These are phyloP conservation scores for Mucor sp. DNA, from an alignment of 371 early-diverging fungal species.

Conservation along the genomic window DNA sequence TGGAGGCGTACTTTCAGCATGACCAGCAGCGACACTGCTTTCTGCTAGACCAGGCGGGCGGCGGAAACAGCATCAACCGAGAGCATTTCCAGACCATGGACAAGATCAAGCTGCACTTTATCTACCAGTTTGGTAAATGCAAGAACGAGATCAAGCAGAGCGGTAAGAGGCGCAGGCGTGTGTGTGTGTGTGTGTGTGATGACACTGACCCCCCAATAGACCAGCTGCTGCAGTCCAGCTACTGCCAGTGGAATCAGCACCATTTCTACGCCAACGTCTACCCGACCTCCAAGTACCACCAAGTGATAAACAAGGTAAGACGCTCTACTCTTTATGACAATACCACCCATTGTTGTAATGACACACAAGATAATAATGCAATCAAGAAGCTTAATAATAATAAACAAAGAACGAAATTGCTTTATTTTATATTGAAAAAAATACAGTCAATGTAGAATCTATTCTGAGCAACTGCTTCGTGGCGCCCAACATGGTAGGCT, in stretches of 20 bases:
- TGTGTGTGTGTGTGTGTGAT: too few relatives aligned
- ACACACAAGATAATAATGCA: not conserved
- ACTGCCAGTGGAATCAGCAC: slow-evolving; percentile 25
- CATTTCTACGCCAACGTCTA: slow-evolving; percentile 24
- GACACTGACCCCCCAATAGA: not conserved
- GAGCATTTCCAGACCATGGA: slow-evolving; percentile 13
- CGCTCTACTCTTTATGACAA: not conserved
- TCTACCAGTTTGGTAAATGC: slow-evolving; percentile 23
- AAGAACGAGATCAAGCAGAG: slow-evolving; percentile 14
- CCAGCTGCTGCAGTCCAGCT: slow-evolving; percentile 3
- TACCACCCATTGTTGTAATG: not conserved
- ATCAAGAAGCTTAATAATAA: not conserved
- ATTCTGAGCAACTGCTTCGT: slow-evolving; percentile 13
- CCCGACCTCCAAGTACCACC: slow-evolving; percentile 13
- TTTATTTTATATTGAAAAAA: slow-evolving; percentile 20
- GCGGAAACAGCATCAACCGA: slow-evolving; percentile 15
- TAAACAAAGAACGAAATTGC: slow-evolving; percentile 20
- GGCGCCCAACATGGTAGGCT: slow-evolving; percentile 19
- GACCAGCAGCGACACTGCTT: slow-evolving; percentile 15
- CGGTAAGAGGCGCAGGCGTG: not conserved
- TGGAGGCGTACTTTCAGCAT: slow-evolving; percentile 26
- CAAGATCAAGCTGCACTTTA: slow-evolving; percentile 9
- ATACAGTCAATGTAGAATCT: slow-evolving; percentile 11
- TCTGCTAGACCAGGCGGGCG: not conserved
- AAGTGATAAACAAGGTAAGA: slow-evolving; percentile 19